Percentiles rank a stretch among this genome's conserved stretches.
phyloP scores from a whole-genome alignment of 2,329 filamentous ascomycete genomes.

The Xylariaceae sp. region DNA sequence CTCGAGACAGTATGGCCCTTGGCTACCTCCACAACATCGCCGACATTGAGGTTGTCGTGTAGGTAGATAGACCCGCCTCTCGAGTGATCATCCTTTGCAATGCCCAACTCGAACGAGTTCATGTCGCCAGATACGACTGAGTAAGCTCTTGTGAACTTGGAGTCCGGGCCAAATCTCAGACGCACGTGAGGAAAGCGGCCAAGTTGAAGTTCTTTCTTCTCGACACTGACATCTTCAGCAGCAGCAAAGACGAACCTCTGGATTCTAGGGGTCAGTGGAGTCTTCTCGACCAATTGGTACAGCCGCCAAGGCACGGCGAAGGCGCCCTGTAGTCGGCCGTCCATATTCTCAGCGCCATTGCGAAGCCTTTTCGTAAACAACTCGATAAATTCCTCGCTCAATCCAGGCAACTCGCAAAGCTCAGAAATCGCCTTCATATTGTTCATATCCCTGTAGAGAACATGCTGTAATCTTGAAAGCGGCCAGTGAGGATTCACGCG shows the following conservation, averaged over 20 bases:
- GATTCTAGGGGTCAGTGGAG: slow-evolving; percentile 51
- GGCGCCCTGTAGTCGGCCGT: slow-evolving; percentile 25
- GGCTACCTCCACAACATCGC: slow-evolving; percentile 51
- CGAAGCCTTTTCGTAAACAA: slow-evolving; percentile 54
- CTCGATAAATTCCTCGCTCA: slow-evolving; percentile 49
- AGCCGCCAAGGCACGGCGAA: slow-evolving; percentile 44
- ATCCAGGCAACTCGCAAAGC: slow-evolving; percentile 51
- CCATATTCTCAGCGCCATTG: slow-evolving; percentile 43
- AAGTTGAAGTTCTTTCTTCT: slow-evolving; percentile 39
- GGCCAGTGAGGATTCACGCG: slow-evolving; percentile 61
- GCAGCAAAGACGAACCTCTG: slow-evolving; percentile 55
- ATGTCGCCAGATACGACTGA: slow-evolving; percentile 59
- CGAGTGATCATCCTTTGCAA: slow-evolving; percentile 58
- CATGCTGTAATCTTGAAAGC: slow-evolving; percentile 62
- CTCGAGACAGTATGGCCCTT: slow-evolving; percentile 28
- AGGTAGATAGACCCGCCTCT: slow-evolving; percentile 63
- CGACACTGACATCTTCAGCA: slow-evolving; percentile 40
- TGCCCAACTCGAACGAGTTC: slow-evolving; percentile 57
- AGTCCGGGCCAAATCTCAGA: slow-evolving; percentile 57
- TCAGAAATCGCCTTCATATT: slow-evolving; percentile 54
- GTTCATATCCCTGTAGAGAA: slow-evolving; percentile 55
- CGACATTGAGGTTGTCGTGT: slow-evolving; percentile 54
- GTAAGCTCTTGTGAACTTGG: slow-evolving; percentile 56
- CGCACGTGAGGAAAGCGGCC: slow-evolving; percentile 56
- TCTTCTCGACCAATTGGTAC: slow-evolving; percentile 53